Base-by-base conservation (phyloP, 768 basidiomycete genomes). In the Galerina sulciceps region DNA sequence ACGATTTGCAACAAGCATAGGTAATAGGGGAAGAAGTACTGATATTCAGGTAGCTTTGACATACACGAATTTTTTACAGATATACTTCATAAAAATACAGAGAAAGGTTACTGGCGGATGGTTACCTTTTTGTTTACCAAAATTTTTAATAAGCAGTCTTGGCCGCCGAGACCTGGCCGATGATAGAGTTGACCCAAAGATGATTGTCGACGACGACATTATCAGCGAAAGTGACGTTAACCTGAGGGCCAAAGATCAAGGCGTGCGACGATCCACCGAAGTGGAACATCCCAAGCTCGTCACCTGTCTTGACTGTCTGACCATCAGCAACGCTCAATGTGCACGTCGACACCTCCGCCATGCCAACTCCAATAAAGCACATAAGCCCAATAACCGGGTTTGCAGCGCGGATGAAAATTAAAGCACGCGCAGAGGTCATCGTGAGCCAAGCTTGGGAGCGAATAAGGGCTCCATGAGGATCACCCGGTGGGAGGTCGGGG, bases 381-480 rank as follows among this genome's bases (percentile, higher is more conserved):
- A 47, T 47, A 14, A 47, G 45, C 10, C 45, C 45, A 26, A 47
- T 47, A 11, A 13, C 20, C 10, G 17, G 20, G 45, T 47, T 47
- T 22, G 10, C 20, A n/a, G 45, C 45, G 10, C n/a, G 45, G n/a
- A 47, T 47, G 22, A 47, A 47, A n/a, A 47, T 74, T 50, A 88
- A 61, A 0, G 74, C 77, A 35, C 86, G 79, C 1, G 85, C 74
- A 6, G 86, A 81, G 1, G 79, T 62, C 15, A 72, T 59, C 2
- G 76, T 76, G 18, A 70, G 57, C 43, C 66, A 45, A 59, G 46
- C 62, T 41, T 49, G 59, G 48, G 43, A 45, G 6, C 49, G 61
- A 43, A 35, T 56, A 58, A 47, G 14, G 50, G 58, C 55, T 13
- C 59, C 59, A 53, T 73, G 2, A 10, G 56, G 62, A 18, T 60